phyloP scores from a whole-genome alignment of 2,329 filamentous ascomycete species.

The Didymella sp. region DNA sequence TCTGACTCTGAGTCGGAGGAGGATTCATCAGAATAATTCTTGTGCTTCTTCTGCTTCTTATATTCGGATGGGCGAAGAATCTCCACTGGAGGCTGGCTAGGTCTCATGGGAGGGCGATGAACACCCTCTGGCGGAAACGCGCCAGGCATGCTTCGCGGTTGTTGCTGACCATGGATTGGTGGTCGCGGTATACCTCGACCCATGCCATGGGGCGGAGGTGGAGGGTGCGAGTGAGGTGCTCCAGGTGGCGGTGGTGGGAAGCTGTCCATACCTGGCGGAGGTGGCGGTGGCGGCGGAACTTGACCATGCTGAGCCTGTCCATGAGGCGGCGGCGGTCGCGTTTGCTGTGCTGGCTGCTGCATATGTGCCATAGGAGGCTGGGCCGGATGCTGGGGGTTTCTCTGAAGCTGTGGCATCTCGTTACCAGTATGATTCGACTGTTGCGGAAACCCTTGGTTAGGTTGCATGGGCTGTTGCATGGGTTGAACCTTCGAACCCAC shows the following conservation, averaged over 20 bases:
- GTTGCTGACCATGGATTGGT: conserved; percentile 11
- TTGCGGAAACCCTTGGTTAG: conserved; percentile 10
- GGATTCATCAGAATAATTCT: conserved; percentile 13
- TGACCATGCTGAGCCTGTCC: background rate
- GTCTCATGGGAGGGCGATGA: conserved; percentile 16
- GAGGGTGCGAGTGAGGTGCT: background rate
- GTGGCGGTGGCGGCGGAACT: conserved; percentile 5
- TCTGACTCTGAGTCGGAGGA: conserved; percentile 29
- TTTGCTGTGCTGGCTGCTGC: conserved; percentile 1
- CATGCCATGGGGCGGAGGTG: conserved; percentile 10
- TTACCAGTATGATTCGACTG: conserved; percentile 6
- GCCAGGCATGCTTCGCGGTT: conserved; percentile 28
- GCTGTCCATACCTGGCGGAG: background rate
- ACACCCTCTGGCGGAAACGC: conserved; percentile 21
- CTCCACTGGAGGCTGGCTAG: conserved; percentile 16
- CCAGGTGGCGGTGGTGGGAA: conserved; percentile 9
- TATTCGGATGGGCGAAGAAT: conserved; percentile 9
- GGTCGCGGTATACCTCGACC: conserved; percentile 14
- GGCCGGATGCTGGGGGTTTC: conserved; percentile 3
- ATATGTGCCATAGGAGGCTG: conserved; percentile 4
- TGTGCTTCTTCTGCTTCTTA: conserved; percentile 25
- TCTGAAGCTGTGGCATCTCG: conserved; percentile 18
- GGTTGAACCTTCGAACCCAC: conserved; percentile 14
- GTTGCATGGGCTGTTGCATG: conserved; percentile 6
- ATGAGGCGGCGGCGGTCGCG: conserved; percentile 10